phyloP scores from a whole-genome alignment of 192 early-diverging fungal species.

The Jimgerdemannia flammicorona region DNA sequence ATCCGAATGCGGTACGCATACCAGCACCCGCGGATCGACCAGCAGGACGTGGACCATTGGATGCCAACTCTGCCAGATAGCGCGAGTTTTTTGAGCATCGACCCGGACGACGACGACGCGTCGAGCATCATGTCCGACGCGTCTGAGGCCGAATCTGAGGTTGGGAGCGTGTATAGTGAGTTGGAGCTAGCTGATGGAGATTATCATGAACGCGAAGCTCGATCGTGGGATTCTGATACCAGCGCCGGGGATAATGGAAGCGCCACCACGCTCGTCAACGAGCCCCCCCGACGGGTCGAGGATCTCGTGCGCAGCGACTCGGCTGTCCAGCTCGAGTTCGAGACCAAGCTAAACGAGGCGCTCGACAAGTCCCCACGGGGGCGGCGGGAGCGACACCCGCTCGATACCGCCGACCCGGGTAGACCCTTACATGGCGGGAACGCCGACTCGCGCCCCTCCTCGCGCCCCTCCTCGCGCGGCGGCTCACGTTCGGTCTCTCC shows the following conservation, averaged over 20 bases:
- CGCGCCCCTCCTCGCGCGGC: no score
- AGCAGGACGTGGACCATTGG: neutral
- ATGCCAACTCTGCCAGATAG: neutral
- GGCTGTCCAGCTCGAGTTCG: neutral
- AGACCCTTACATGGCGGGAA: neutral
- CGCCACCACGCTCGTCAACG: neutral
- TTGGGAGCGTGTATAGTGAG: neutral
- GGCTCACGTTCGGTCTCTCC: no score
- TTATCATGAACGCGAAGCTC: neutral
- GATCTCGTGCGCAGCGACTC: neutral
- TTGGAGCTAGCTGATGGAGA: neutral
- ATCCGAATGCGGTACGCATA: conserved; percentile 26
- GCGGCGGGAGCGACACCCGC: neutral
- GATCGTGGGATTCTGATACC: neutral
- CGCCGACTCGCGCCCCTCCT: neutral
- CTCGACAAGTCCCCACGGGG: neutral
- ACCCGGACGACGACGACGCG: neutral
- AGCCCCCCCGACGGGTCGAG: neutral
- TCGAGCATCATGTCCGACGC: neutral
- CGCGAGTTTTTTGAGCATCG: neutral
- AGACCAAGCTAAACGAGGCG: neutral
- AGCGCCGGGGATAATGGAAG: no score
- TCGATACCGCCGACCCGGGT: neutral
- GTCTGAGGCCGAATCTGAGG: neutral
- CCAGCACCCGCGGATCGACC: conserved; percentile 18